Percentiles rank a stretch among this genome's conserved stretches.
These are phyloP conservation scores for Populus hybrid DNA, from an alignment of 441 rosid species.

Conservation along the genomic window DNA sequence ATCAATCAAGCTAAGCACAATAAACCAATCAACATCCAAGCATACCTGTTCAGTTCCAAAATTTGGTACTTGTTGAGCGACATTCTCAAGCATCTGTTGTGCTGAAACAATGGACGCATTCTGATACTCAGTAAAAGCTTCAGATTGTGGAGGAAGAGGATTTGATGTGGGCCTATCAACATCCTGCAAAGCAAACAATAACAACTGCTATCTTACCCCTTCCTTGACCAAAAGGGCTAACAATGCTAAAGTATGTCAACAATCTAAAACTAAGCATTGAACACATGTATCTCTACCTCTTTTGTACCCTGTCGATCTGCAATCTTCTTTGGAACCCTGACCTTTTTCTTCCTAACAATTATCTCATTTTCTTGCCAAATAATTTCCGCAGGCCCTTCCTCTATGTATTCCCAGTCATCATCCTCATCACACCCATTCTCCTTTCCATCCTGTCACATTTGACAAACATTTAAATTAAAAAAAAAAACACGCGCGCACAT, in stretches of 20 bases:
- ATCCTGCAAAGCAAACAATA: constrained; percentile 42
- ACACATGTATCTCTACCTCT: constrained; percentile 41
- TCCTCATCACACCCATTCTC: constrained; percentile 43
- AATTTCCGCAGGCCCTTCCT: constrained; percentile 90
- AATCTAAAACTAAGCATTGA: neutral
- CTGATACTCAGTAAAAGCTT: constrained; percentile 50
- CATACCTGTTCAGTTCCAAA: constrained; percentile 94
- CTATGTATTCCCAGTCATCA: constrained; percentile 79
- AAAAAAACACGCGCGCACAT: neutral
- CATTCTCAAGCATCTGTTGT: constrained; percentile 65
- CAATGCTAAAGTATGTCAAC: neutral
- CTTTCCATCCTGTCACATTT: constrained; percentile 40
- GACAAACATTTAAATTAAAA: neutral
- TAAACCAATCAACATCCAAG: neutral
- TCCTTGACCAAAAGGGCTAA: neutral
- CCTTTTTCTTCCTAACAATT: constrained; percentile 70
- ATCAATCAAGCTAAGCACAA: neutral
- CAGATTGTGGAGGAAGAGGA: constrained; percentile 84
- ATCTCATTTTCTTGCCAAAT: constrained; percentile 93
- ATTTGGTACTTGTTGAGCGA: constrained; percentile 84
- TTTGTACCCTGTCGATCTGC: constrained; percentile 22
- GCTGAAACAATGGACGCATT: constrained; percentile 46
- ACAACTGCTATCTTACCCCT: neutral
- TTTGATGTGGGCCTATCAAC: constrained; percentile 80
- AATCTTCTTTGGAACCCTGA: constrained; percentile 66